Percentiles rank a stretch among this genome's conserved stretches.
phyloP scores from a whole-genome alignment of 2,329 filamentous ascomycete species.

The Drechslerella dactyloides region DNA sequence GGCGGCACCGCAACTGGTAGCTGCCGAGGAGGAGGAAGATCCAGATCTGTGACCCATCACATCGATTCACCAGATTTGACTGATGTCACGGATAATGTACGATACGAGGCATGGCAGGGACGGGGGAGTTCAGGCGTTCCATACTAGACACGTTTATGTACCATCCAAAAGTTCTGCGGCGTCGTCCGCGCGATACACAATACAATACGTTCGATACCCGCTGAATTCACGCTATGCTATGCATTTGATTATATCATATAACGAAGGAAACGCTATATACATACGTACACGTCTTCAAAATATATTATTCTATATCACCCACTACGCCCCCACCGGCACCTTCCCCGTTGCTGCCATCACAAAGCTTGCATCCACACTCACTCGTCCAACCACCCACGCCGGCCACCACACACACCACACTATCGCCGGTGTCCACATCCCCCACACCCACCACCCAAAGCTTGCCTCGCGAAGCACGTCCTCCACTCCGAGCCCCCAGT shows the following conservation, averaged over 20 bases:
- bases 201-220: background rate
- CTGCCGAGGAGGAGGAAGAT: conserved; percentile 22
- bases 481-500: conserved; percentile 63
- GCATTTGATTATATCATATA: background rate
- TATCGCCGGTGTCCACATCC: conserved; percentile 84
- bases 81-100: background rate
- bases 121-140: too few species aligned
- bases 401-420: conserved; percentile 98
- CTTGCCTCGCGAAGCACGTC: conserved; percentile 74
- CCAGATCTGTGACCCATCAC: conserved; percentile 11
- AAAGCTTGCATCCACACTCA: conserved; percentile 50
- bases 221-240: background rate
- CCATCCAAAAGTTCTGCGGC: too few species aligned
- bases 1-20: conserved; percentile 17
- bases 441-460: conserved; percentile 87
- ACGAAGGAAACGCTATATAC: conserved; percentile 9
- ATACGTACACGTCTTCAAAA: background rate
- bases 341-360: conserved; percentile 60
- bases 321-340: conserved; percentile 6
- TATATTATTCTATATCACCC: background rate
- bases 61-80: background rate
- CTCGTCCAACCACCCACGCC: conserved; percentile 73
- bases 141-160: too few species aligned
- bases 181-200: background rate
- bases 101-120: background rate